Base-by-base conservation (phyloP, 805 yeast genomes). In the Lipomyces chichibuensis region DNA sequence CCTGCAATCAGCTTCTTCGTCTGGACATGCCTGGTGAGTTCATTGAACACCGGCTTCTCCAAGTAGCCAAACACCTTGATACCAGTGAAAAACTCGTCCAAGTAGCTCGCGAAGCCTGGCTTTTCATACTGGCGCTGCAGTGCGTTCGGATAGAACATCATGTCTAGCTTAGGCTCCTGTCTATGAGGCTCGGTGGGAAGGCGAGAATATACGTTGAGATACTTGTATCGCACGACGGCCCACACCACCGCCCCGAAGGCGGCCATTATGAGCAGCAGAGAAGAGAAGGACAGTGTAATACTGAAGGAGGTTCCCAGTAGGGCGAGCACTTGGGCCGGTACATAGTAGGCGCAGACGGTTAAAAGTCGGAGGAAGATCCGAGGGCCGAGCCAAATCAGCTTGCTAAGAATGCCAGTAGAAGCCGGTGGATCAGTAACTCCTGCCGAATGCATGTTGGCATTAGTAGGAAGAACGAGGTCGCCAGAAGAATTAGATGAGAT, bases 41-140 rank as follows among this genome's bases (percentile, higher is more conserved):
- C 98, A 75, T 93, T 96, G 77, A 94, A 93, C 0, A 94, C 97
- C 1, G 91, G 89, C 68, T 88, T 84, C 71, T 94, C 98, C 59
- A 94, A 81, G 77, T 94, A 94, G 1, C 98, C 98, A 80, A 94
- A 95, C 6, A 95, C 89, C 77, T 92, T 92, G 70, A 95, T 91
- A 2, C 97, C 98, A 60, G 91, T 85, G 57, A 94, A 79, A 73
- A 94, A 94, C 76, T 93, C 96, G 76, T 94, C 97, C 62, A 94
- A 80, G 74, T 92, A 93, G 58, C 90, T 88, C 0, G 89, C 79
- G 57, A 85, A 78, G 5, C 84, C 80, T 7, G 84, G 77, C 57
- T 85, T 81, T 55, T 79, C 80, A 55, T 75, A 79, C 27, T 76
- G 77, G 17, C 65, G 69, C 25, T 69, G 71, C 25, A 63, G 39